Base-by-base conservation (phyloP, 1,139 yeast species). In the Suhomyces terraborum region DNA sequence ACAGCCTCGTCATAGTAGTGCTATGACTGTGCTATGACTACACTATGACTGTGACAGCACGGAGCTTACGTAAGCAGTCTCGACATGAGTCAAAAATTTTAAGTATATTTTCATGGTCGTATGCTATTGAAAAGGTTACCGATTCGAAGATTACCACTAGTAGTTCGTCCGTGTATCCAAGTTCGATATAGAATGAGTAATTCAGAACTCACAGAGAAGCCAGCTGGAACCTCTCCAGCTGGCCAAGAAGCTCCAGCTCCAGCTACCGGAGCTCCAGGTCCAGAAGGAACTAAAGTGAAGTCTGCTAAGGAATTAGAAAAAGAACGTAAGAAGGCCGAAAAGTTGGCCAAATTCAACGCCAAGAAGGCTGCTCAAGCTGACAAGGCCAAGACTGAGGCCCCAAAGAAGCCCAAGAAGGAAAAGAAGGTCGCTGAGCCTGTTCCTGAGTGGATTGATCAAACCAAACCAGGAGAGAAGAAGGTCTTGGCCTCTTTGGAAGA, bases 241-340 rank as follows among this genome's bases (percentile, higher is more conserved):
- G 48, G 42, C 3, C 35, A 42, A 12, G 42, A 46, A 7, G 47
- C 44, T 25, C 42, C 47, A 17, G 45, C 41, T 20, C 36, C 54
- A 14, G 47, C 45, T 5, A 36, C 43, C n/a, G 42, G 47, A 7
- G 46, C 44, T 16, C 42, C 42, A 23, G 40, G 43, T 19, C 46
- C 47, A 6, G 26, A 20, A 10, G 45, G 43, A 8, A 34, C 52
- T 4, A 54, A 50, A 48, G 68, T 53, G 36, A 84, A 84, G 66
- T 78, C 88, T 26, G 82, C 84, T 45, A 86, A 84, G 61, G 88
- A 84, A 63, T 67, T 91, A 43, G 97, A 91, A 65, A 91, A 89
- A 62, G 98, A 93, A 69, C 82, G 84, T 59, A 91, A 91, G 74
- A 91, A 91, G 78, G 97, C 97, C 40, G 98, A 93, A 71, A 93